Evolutionary conservation across 2,329 filamentous ascomycete species (phyloP).

Genomic region (Aspergillus novofumigatus): DNA sequence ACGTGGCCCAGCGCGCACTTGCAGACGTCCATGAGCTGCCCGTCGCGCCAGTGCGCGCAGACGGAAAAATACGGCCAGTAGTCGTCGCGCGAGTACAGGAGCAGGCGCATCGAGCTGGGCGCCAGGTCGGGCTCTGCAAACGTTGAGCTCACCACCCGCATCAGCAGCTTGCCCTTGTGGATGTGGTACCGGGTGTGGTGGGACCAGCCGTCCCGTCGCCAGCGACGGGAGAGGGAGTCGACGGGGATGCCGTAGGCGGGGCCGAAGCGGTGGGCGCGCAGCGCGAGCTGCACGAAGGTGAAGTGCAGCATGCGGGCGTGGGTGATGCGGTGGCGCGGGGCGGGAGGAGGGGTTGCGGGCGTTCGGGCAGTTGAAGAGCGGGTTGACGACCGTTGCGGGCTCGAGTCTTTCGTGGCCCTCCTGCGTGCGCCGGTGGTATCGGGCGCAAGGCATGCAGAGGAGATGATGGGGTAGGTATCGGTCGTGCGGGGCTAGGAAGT

Average conservation of each 20-base stretch:
- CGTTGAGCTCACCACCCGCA: slow-evolving; percentile 54
- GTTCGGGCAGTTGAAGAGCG: slow-evolving; percentile 54
- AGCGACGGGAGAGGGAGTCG: slow-evolving; percentile 49
- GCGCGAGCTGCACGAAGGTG: slow-evolving; percentile 55
- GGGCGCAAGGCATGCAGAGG: slow-evolving; percentile 55
- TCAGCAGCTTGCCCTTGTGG: slow-evolving; percentile 51
- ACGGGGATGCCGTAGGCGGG: slow-evolving; percentile 46
- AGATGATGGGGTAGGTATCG: slow-evolving; percentile 51
- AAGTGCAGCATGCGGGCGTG: slow-evolving; percentile 55
- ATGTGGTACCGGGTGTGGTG: slow-evolving; percentile 54
- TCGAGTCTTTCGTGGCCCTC: slow-evolving; percentile 52
- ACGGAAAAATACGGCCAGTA: slow-evolving; percentile 61
- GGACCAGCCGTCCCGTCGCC: slow-evolving; percentile 53
- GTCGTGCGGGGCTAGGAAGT: slow-evolving; percentile 52
- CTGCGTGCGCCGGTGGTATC: slow-evolving; percentile 52
- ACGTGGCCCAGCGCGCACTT: slow-evolving; percentile 60
- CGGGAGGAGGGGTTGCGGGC: slow-evolving; percentile 45
- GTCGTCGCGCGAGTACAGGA: slow-evolving; percentile 58
- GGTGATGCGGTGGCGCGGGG: slow-evolving; percentile 52
- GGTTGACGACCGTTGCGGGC: slow-evolving; percentile 52
- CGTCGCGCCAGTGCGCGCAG: slow-evolving; percentile 60
- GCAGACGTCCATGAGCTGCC: slow-evolving; percentile 55
- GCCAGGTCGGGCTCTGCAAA: slow-evolving; percentile 53
- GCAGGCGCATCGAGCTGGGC: slow-evolving; percentile 49
- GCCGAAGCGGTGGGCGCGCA: slow-evolving; percentile 47